Conservation (phyloP, 1,284 basidiomycete genomes). For the Ustilago trichophora region DNA sequence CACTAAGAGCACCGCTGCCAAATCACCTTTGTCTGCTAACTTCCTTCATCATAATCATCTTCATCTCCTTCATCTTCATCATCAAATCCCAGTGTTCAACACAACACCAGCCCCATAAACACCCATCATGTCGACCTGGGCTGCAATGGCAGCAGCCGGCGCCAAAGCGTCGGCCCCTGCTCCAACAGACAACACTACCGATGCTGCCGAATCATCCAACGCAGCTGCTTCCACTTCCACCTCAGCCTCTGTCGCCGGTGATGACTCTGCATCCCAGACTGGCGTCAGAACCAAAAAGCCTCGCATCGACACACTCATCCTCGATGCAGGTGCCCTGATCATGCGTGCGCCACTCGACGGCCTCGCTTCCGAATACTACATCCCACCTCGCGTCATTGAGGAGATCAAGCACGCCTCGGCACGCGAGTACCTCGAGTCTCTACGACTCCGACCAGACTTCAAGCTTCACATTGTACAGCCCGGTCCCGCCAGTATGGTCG, state of each 20-base stretch:
- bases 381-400: slow-evolving; percentile 59
- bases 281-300: slow-evolving; percentile 34
- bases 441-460: slow-evolving; percentile 52
- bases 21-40: too few species aligned
- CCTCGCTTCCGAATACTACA: slow-evolving; percentile 60
- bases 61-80: too few species aligned
- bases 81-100: too few species aligned
- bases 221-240: too few species aligned
- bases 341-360: slow-evolving; percentile 57
- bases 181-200: slow-evolving; percentile 5
- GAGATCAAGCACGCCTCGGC: slow-evolving; percentile 63
- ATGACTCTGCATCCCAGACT: slow-evolving; percentile 1
- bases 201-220: too few species aligned
- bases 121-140: slow-evolving; percentile 46
- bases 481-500: slow-evolving; percentile 53
- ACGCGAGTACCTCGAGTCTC: slow-evolving; percentile 57
- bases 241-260: slow-evolving; percentile 1
- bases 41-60: too few species aligned
- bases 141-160: slow-evolving; percentile 38
- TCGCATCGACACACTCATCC: slow-evolving; percentile 59
- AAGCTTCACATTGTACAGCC: slow-evolving; percentile 59
- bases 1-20: too few species aligned
- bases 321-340: slow-evolving; percentile 64
- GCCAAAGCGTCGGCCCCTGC: slow-evolving; percentile 21
- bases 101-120: too few species aligned